Base-by-base conservation (phyloP, 2,329 filamentous ascomycete genomes). In the Dendrostoma leiphaemia region DNA sequence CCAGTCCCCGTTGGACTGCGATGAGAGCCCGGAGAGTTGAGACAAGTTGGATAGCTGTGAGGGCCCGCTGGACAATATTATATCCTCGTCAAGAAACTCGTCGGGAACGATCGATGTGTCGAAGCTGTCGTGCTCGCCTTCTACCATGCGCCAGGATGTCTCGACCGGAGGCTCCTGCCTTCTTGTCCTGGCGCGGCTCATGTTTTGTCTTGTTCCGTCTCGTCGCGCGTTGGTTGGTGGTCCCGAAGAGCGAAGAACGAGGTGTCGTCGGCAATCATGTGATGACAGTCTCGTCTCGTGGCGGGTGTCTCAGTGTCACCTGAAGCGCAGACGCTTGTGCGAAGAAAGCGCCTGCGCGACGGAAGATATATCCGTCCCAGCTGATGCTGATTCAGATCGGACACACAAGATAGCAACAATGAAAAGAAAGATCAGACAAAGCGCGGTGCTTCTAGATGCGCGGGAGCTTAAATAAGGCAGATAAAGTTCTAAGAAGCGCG, bases 61-160 rank as follows among this genome's bases (percentile, higher is more conserved):
- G 12, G 77, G 77, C 40, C 72, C 69, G 62, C 73, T 74, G 43
- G 74, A 74, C 1, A 72, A 56, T 47, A 71, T 61, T 23, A 68
- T 59, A 24, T 72, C 67, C 45, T 74, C 70, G 40, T 76, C 74
- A 41, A 71, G 70, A 32, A 67, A 67, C 28, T 77, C 65, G 31
- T 75, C 72, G 7, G 76, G 74, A 15, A 82, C 67, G 51, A 82
- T 71, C 9, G 76, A 76, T 6, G 80, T 82, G 60, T 82, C 81
- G 64, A 84, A 84, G 62, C 79, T 83, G 63, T 84, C 81, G 64
- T 83, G 77, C 53, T 83, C 81, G 63, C 75, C 80, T 54, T 84
- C 81, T 12, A 84, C 80, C 69, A 84, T 74, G 61, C 81, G 81
- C 81, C 81, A 84, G 19, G 81, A 84, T 59, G 77, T 75, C 59